A percentile compares a stretch with the other conserved stretches of the same genome.
These are phyloP conservation scores for Lasiosphaeria miniovina DNA, from an alignment of 495 filamentous ascomycete genomes.

Conservation along the genomic window DNA sequence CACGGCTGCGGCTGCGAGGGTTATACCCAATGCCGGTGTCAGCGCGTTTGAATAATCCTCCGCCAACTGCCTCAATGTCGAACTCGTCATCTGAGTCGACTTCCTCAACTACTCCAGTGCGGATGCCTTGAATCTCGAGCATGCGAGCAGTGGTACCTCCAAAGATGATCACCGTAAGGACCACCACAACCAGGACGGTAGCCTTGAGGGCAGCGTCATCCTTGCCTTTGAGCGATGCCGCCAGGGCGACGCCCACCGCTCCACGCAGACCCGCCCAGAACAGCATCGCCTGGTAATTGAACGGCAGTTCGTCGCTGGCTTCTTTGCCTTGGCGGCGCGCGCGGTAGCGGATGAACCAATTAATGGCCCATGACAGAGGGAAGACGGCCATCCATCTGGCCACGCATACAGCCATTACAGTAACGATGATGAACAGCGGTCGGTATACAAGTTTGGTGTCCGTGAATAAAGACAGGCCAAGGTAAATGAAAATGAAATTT, in stretches of 20 bases:
- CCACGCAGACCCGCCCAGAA: constrained; percentile 98
- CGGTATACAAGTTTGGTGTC: constrained; percentile 84
- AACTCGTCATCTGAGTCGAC: constrained; percentile 97
- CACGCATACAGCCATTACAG: constrained; percentile 84
- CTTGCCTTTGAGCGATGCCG: constrained; percentile 77
- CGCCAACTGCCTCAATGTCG: constrained; percentile 83
- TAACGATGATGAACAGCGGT: constrained; percentile 91
- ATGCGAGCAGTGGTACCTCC: constrained; percentile 98
- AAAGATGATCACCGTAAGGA: constrained; percentile 97
- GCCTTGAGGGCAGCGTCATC: constrained; percentile 79
- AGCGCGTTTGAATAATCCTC: constrained; percentile 72
- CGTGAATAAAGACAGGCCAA: constrained; percentile 90
- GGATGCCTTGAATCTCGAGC: constrained; percentile 92
- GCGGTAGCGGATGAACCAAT: constrained; percentile 90
- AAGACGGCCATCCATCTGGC: constrained; percentile 93
- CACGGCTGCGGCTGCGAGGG: constrained; percentile 53
- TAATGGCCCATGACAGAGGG: constrained; percentile 83
- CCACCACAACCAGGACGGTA: constrained; percentile 93
- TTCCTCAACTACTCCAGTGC: constrained; percentile 94
- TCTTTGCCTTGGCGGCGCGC: constrained; percentile 72
- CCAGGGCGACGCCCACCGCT: constrained; percentile 92
- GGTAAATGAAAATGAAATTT: constrained; percentile 99
- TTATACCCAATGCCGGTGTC: constrained; percentile 68
- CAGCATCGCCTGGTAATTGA: constrained; percentile 92
- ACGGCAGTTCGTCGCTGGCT: constrained; percentile 84